Evolutionary conservation across 2,329 filamentous ascomycete genomes (phyloP), one percentile per base, ranked within the genome.

Genomic region (Alternaria sp.): DNA sequence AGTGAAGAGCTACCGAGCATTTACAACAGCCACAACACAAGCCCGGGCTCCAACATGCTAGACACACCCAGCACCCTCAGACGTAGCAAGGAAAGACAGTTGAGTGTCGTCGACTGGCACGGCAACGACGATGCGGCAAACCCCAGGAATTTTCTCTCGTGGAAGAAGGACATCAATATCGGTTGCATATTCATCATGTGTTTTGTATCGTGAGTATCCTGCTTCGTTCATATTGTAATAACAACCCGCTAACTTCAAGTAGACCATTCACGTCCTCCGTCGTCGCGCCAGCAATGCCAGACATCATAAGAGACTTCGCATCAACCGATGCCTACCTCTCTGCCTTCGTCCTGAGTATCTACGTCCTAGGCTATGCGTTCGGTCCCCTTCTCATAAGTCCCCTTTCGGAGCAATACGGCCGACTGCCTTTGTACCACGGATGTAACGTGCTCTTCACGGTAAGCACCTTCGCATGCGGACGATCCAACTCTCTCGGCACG

Each of bases 391-490:
- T 74, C 17, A 64, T 73, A 11, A 70, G 68, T 3, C 74, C 74
- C 2, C 64, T 76, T 4, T 72, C 71, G n/a, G 74, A 76, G 50
- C 47, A 74, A 6, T 76, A 70, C 52, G 73, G 71, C 13, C 69
- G 72, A 55, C 63, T 80, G 79, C 85, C 85, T 65, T 67, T 86
- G 2, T 77, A 90, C 64, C 81, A 84, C 11, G 72, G 72, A 2
- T 85, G 86, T 58, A 91, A 88, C 63, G 72, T 83, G 13, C 82
- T 87, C 62, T 91, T 90, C 75, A 83, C 86, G 59, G 69, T 84
- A 7, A 90, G 86, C 81, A 87, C 86, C 57, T 83, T 91, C 60
- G 87, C 2, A 5, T 76, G 73, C 11, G 76, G 89, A 17, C 73
- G 74, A 21, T 73, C 83, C 13, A 79, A 89, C 32, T 83, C 89